Conservation (phyloP, 1,139 yeast species). For the Suhomyces coccinellae region DNA sequence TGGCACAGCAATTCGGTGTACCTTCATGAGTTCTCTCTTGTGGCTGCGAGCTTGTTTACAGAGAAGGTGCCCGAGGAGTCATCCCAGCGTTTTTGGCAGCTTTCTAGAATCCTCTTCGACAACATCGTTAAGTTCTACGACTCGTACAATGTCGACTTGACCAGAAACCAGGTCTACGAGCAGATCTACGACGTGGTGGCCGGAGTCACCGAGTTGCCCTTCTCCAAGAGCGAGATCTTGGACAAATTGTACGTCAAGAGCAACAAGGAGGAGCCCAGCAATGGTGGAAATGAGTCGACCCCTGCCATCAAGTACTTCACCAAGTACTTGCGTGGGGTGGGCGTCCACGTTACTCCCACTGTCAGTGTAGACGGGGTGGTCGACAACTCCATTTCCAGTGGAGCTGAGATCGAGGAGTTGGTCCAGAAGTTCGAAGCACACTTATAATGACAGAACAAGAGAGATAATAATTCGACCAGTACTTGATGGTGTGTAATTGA, state of each 20-base stretch:
- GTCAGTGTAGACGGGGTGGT: conserved; percentile 69
- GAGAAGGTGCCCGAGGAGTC: conserved; percentile 25
- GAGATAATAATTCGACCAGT: no score
- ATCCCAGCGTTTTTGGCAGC: conserved; percentile 57
- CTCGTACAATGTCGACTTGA: conserved; percentile 51
- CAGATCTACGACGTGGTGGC: conserved; percentile 55
- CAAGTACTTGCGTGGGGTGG: conserved; percentile 70
- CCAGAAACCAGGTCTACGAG: conserved; percentile 58
- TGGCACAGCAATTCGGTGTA: conserved; percentile 79
- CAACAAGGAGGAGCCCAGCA: conserved; percentile 33
- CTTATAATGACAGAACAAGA: conserved; percentile 2
- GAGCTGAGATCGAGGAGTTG: conserved; percentile 35
- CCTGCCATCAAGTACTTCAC: conserved; percentile 73
- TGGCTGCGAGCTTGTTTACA: conserved; percentile 61
- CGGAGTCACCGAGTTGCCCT: conserved; percentile 32
- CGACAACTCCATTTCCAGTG: conserved; percentile 39
- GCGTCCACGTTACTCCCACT: conserved; percentile 86
- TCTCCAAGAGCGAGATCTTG: conserved; percentile 40
- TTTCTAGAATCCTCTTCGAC: conserved; percentile 55
- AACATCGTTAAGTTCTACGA: conserved; percentile 61
- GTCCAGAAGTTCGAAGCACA: conserved; percentile 28
- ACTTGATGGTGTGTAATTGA: background rate
- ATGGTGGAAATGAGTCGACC: conserved; percentile 60
- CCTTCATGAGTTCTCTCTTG: conserved; percentile 72
- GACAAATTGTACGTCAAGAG: conserved; percentile 30